Evolutionary conservation across 2,329 filamentous ascomycete species (phyloP).

Genomic region (Cordyceps tenuipes): DNA sequence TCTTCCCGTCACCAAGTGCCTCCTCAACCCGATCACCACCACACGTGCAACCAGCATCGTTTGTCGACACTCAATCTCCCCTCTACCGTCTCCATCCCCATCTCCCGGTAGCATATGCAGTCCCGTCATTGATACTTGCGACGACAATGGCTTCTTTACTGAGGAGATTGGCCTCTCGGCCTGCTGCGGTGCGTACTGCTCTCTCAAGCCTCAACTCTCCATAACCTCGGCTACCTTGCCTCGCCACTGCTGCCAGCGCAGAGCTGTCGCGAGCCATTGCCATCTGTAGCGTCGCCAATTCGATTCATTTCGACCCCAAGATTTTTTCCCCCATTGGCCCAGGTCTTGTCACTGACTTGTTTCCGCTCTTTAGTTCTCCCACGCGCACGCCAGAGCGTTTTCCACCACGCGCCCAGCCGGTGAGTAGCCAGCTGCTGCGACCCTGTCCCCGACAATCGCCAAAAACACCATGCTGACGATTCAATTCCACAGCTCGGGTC

Average conservation of each 20-base stretch:
- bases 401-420: slow-evolving; percentile 76
- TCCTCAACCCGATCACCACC: neutral
- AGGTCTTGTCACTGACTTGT: neutral
- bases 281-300: neutral
- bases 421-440: slow-evolving; percentile 36
- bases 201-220: slow-evolving; percentile 13
- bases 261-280: neutral
- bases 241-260: neutral
- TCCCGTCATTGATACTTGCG: slow-evolving; percentile 22
- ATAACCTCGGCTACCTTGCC: slow-evolving; percentile 13
- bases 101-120: slow-evolving; percentile 22
- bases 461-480: neutral
- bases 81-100: slow-evolving; percentile 4
- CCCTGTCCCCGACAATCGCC: neutral
- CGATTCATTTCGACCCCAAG: neutral
- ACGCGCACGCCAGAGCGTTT: slow-evolving; percentile 61
- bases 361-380: slow-evolving; percentile 2
- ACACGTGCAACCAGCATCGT: slow-evolving; percentile 10
- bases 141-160: slow-evolving; percentile 51
- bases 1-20: slow-evolving; percentile 7
- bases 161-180: slow-evolving; percentile 49
- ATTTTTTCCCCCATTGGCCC: slow-evolving; percentile 11
- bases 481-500: slow-evolving; percentile 58
- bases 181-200: slow-evolving; percentile 44
- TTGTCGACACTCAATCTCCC: slow-evolving; percentile 3